A percentile compares a stretch with the other conserved stretches of the same genome.
Evolutionary conservation across 176 grass and related monocot species (phyloP).

Genomic region (Oryza rufipogon): DNA sequence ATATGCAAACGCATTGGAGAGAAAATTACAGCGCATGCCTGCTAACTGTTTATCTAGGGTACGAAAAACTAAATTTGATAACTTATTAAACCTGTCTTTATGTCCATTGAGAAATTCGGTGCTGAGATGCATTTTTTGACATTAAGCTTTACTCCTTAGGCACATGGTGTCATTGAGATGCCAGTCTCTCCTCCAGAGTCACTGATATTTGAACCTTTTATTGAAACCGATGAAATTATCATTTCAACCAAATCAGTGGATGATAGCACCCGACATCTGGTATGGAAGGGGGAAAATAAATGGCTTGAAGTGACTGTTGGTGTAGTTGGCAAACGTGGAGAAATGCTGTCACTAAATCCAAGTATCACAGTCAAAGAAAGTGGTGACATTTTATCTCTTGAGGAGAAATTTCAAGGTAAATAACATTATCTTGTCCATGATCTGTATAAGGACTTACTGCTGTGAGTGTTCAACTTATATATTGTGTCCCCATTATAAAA

Average conservation of each 20-base stretch:
- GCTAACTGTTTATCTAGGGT: constrained; percentile 94
- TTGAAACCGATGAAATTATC: constrained; percentile 90
- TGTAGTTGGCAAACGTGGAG: constrained; percentile 73
- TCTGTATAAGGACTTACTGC: background rate
- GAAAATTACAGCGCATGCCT: constrained; percentile 59
- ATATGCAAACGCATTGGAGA: constrained; percentile 65
- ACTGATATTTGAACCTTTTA: constrained; percentile 89
- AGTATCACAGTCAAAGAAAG: constrained; percentile 95
- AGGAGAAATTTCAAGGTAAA: constrained; percentile 97
- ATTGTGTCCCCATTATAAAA: background rate
- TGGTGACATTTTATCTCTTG: constrained; percentile 92
- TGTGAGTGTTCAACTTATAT: background rate
- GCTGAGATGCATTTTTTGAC: constrained; percentile 28
- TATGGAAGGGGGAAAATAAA: constrained; percentile 72
- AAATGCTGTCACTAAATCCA: constrained; percentile 85
- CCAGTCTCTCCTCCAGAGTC: constrained; percentile 69
- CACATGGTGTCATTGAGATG: constrained; percentile 95
- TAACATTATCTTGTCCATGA: background rate
- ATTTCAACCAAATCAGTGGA: constrained; percentile 65
- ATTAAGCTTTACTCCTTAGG: constrained; percentile 55
- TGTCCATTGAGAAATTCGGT: background rate
- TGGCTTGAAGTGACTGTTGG: constrained; percentile 94
- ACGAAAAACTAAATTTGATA: constrained; percentile 25
- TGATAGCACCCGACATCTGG: constrained; percentile 51
- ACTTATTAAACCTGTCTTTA: background rate